Percentiles rank a stretch among this genome's conserved stretches.
These are phyloP conservation scores for Camillea tinctor DNA, from an alignment of 2,329 filamentous ascomycete species.

Conservation along the genomic window DNA sequence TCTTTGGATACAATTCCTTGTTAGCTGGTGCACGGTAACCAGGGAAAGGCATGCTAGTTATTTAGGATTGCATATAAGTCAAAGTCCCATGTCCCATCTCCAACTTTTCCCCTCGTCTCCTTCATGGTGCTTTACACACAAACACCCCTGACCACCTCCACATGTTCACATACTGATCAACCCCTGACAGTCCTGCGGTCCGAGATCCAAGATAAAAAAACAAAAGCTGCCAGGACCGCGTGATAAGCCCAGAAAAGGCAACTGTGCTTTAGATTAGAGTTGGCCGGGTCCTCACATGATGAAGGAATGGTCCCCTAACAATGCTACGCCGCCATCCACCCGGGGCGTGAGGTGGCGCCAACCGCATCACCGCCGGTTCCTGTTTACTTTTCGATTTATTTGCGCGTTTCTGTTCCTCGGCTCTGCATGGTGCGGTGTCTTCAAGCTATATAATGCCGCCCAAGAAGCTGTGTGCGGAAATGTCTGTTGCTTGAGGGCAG, in stretches of 20 bases:
- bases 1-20: no score
- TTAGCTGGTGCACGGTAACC: no score
- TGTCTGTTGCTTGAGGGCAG: background rate
- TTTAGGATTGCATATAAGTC: background rate
- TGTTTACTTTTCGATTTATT: background rate
- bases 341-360: background rate
- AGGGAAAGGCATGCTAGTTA: no score
- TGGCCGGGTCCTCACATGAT: background rate
- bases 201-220: background rate
- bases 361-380: background rate
- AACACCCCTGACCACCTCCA: constrained; percentile 1
- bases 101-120: constrained; percentile 5
- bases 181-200: background rate
- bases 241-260: background rate
- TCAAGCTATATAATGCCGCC: background rate
- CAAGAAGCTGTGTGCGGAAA: background rate
- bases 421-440: background rate
- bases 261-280: background rate
- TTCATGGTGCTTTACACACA: constrained; percentile 3
- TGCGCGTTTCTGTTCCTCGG: background rate
- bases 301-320: background rate
- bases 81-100: constrained; percentile 8
- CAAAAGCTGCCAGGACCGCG: background rate
- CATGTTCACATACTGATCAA: background rate
- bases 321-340: background rate